These are phyloP conservation scores for Seminavis robusta DNA, from an alignment of 108 stramenopile species.

Conservation along the genomic window DNA sequence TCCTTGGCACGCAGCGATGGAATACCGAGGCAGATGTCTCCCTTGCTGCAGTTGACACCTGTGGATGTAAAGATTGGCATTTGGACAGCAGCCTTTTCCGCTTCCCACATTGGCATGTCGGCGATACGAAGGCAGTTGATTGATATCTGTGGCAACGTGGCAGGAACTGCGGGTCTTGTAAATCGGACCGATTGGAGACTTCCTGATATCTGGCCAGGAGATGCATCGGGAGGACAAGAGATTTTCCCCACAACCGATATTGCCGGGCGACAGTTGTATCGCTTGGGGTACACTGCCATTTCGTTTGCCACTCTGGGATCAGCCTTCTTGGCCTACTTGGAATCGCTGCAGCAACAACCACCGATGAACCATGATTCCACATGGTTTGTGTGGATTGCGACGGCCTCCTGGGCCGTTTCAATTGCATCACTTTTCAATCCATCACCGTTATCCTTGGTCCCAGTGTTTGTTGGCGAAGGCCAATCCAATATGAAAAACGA, in stretches of 20 bases:
- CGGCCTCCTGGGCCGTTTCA: conserved; percentile 32
- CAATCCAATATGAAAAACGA: not conserved
- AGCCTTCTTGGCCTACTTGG: conserved; percentile 38
- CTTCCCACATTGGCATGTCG: conserved; percentile 55
- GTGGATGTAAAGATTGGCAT: no score
- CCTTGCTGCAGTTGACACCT: no score
- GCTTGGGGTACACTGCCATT: conserved; percentile 41
- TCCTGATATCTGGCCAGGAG: conserved; percentile 53
- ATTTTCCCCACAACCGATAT: conserved; percentile 47
- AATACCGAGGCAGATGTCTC: no score
- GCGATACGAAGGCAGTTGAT: conserved; percentile 40
- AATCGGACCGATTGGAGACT: conserved; percentile 39
- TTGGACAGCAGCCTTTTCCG: conserved; percentile 42
- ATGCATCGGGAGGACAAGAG: conserved; percentile 33
- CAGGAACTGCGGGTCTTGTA: conserved; percentile 20
- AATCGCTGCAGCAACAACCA: conserved; percentile 9
- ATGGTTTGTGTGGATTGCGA: conserved; percentile 19
- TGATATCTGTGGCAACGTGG: conserved; percentile 20
- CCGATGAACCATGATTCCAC: not conserved
- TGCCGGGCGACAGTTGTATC: conserved; percentile 53
- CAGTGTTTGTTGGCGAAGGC: conserved; percentile 15
- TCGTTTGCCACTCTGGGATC: conserved; percentile 48
- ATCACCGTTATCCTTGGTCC: conserved; percentile 46
- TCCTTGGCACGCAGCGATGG: no score
- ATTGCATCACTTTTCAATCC: conserved; percentile 52